Base-by-base conservation (phyloP, 371 early-diverging fungal species). In the Blyttiomyces sp. region DNA sequence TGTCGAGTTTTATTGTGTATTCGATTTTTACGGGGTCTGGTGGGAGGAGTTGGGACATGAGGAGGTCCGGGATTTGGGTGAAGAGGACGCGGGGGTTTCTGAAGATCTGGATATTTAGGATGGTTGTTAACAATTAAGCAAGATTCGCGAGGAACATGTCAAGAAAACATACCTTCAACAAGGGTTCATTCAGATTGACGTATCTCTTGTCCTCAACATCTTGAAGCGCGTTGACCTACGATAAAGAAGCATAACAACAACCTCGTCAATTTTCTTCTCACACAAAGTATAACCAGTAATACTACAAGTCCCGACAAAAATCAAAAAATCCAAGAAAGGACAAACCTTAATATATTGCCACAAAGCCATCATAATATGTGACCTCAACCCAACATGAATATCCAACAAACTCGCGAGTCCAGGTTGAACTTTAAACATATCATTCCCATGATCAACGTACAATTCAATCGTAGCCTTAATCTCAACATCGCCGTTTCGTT, bases 301-400 rank as follows among this genome's bases (percentile, higher is more conserved):
- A 42, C 23, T 2, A 27, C 2, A 21, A 11, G 11, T 19, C 23
- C 16, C 27, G 16, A 17, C n/a, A 4, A 48, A 24, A 7, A 30
- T n/a, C 45, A 13, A 16, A 28, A 13, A 44, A 5, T 19, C 57
- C 50, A 36, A 32, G 34, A 39, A 39, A 39, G 4, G 23, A 21
- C n/a, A 3, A 19, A 84, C 87, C 80, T 93, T 95, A 69, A 96
- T 86, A 65, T 98, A 98, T 64, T 94, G 90, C 98, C 98, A 98
- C 34, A 98, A 63, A 13, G 86, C 89, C 81, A 88, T 82, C 34
- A 94, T 87, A 45, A 93, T 86, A 16, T 86, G 85, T 2, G 84
- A 75, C 36, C 85, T 75, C 0, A 89, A 88, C 35, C 89, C 93
- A 26, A 87, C 71, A 50, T 86, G 81, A 17, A 93, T 74, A 53